Evolutionary conservation across 768 basidiomycete genomes (phyloP).

Genomic region (Cyclocybe cylindracea): DNA sequence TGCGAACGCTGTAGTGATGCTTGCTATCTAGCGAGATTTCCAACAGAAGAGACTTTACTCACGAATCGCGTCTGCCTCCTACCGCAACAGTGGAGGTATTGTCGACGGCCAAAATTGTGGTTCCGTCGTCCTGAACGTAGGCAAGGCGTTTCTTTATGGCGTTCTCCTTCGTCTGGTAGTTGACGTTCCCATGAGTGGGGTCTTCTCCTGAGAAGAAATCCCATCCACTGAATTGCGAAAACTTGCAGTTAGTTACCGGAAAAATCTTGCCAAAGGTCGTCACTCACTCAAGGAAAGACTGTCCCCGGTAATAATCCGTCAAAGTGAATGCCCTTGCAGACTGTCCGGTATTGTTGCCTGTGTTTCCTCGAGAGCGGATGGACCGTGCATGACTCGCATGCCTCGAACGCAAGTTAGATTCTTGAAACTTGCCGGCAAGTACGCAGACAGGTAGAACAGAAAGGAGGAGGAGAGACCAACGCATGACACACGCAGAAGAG

Average conservation of each 20-base stretch:
- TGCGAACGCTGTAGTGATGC: constrained; percentile 55
- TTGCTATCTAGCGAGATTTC: constrained; percentile 7
- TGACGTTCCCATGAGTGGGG: constrained; percentile 72
- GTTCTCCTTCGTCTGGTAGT: constrained; percentile 49
- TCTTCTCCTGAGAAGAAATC: constrained; percentile 63
- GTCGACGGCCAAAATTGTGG: constrained; percentile 66
- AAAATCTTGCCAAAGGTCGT: not conserved
- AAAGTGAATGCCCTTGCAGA: constrained; percentile 24
- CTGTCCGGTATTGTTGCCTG: not conserved
- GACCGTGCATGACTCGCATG: constrained; percentile 22
- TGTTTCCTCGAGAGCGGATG: constrained; percentile 20
- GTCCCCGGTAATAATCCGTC: constrained; percentile 41
- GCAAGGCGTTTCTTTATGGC: constrained; percentile 58
- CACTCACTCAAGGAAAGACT: constrained; percentile 62
- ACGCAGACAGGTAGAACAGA: constrained; percentile 18
- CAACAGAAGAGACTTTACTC: constrained; percentile 17
- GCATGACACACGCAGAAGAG: constrained; percentile 14
- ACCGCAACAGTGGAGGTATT: constrained; percentile 44
- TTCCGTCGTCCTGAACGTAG: constrained; percentile 58
- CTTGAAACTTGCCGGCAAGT: constrained; percentile 33
- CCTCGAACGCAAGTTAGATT: constrained; percentile 15
- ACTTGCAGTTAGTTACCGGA: not conserved
- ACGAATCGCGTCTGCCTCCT: constrained; percentile 60
- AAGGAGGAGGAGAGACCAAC: constrained; percentile 14
- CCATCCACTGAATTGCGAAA: constrained; percentile 48